Evolutionary conservation across 2,329 filamentous ascomycete species (phyloP).

Genomic region (Tricladium varicosporioides): DNA sequence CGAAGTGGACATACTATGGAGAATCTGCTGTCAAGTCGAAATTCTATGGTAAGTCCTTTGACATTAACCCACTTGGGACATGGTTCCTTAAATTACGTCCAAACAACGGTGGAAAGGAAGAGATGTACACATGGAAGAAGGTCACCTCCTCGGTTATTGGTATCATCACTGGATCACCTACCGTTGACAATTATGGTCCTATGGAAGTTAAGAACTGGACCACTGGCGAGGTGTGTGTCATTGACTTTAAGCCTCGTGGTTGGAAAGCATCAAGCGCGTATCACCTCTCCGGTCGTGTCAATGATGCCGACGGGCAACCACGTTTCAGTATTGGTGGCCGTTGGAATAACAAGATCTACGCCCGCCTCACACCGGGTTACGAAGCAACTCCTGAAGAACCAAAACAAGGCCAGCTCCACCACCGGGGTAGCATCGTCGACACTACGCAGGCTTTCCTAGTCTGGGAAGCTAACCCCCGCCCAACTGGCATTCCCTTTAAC

Average conservation of each 20-base stretch:
- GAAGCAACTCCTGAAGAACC: constrained; percentile 69
- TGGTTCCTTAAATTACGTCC: constrained; percentile 92
- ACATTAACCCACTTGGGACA: constrained; percentile 92
- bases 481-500: constrained; percentile 89
- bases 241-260: constrained; percentile 93
- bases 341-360: constrained; percentile 98
- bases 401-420: constrained; percentile 38
- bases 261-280: constrained; percentile 95
- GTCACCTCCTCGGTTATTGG: constrained; percentile 96
- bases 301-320: constrained; percentile 75
- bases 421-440: constrained; percentile 54
- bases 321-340: constrained; percentile 88
- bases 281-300: constrained; percentile 81
- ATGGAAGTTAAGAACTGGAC: constrained; percentile 99
- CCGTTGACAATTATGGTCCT: constrained; percentile 94
- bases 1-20: constrained; percentile 96
- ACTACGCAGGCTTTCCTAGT: constrained; percentile 81
- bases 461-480: constrained; percentile 84
- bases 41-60: constrained; percentile 96
- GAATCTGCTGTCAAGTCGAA: constrained; percentile 95
- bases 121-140: constrained; percentile 98
- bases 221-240: constrained; percentile 82
- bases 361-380: constrained; percentile 85
- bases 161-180: constrained; percentile 94
- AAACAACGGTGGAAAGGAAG: constrained; percentile 69